Evolutionary conservation across 805 yeast species (phyloP), one percentile per base, ranked within the genome.

Genomic region (Cyberlindnera amylophila): DNA sequence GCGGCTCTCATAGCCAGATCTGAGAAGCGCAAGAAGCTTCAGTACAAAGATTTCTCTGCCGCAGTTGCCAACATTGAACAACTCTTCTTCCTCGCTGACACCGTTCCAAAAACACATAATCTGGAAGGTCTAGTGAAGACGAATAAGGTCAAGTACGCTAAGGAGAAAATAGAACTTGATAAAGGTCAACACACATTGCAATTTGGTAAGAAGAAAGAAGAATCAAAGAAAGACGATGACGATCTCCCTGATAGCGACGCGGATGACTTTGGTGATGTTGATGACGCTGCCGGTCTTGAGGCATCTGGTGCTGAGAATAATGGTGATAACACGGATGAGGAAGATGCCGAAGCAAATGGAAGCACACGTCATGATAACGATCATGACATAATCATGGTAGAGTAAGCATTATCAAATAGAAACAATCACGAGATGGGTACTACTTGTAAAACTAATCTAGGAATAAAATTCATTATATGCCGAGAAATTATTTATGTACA

Each of bases 11-110:
- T 71, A 17, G 85, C 95, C 26, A 76, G 79, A 51, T 66, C 79
- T 29, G 83, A 78, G 23, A 78, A 79, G 48, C 66, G 91, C 35
- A 82, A 82, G 66, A 82, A 81, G 51, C 64, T 86, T n/a, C 72
- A 70, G 42, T 86, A 86, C 60, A 71, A 74, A 37, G 95, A 86
- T 59, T 76, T 85, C 56, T 75, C 87, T 29, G 66, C 68, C 32
- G 87, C 83, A 1, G 88, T 82, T 3, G 53, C 69, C 18, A 66
- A 69, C 39, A 76, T 73, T 46, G 87, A 81, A 36, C 73, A 80
- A 29, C 67, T 86, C 39, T 65, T 72, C 28, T 86, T 86, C 58
- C 65, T 86, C 45, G 66, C 74, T 32, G 84, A 81, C 44, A 67
- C 86, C 3, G 82, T 85, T 7, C 95, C 93, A 3, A 75, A 74